Evolutionary conservation across 2,329 filamentous ascomycete genomes (phyloP).

Genomic region (Akanthomyces muscarius): DNA sequence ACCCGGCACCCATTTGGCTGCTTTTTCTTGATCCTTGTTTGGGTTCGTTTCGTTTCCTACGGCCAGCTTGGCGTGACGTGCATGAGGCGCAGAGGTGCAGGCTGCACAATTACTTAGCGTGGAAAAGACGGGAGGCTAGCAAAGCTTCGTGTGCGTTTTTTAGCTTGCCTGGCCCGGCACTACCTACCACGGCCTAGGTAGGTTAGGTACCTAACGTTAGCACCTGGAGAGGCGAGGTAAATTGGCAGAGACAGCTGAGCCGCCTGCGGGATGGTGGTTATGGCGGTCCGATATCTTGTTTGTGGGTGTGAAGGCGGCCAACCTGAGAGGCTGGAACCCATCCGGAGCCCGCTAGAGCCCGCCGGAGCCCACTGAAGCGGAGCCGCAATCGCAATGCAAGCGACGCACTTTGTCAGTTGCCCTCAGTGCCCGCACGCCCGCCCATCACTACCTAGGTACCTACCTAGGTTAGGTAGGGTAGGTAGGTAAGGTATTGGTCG

Average conservation of each 20-base stretch:
- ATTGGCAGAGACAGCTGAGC: no score
- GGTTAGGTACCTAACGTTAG: no score
- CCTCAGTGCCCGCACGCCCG: not conserved
- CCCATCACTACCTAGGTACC: no score
- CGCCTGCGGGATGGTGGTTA: not conserved
- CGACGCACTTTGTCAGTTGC: not conserved
- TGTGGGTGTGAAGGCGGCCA: not conserved
- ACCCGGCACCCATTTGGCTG: conserved; percentile 1
- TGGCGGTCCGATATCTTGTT: not conserved
- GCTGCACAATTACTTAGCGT: not conserved
- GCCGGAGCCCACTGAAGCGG: conserved; percentile 12
- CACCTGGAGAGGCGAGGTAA: no score
- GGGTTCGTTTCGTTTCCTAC: not conserved
- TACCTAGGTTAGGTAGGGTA: no score
- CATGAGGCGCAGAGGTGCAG: not conserved
- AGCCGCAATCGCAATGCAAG: conserved; percentile 11
- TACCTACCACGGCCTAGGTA: no score
- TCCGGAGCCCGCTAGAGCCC: not conserved
- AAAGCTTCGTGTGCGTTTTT: not conserved
- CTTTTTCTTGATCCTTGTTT: conserved; percentile 8
- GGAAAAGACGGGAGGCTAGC: not conserved
- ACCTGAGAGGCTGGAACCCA: not conserved
- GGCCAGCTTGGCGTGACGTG: conserved; percentile 15
- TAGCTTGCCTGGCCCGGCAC: no score
- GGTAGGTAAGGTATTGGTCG: no score